Percentiles rank a stretch among this genome's conserved stretches.
Conservation (phyloP, 306 rosid species). For the Corylus avellana region DNA sequence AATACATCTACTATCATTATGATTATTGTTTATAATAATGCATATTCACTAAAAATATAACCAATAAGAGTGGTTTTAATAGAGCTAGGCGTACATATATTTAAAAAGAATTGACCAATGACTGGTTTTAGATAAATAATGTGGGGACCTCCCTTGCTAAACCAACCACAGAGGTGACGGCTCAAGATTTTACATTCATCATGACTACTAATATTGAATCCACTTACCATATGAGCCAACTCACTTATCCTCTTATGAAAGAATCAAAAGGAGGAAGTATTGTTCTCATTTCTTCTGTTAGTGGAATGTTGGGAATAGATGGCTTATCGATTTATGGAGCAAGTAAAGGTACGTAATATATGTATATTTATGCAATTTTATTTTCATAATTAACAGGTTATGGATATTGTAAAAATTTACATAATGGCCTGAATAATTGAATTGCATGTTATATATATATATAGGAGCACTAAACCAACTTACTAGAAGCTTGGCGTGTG, state of each 20-base stretch:
- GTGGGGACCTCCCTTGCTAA: conserved; percentile 5
- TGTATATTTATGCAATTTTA: too few relatives aligned
- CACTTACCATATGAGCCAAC: not conserved
- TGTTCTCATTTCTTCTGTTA: conserved; percentile 22
- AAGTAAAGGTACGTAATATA: not conserved
- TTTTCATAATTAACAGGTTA: too few relatives aligned
- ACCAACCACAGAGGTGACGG: conserved; percentile 22
- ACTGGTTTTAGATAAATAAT: conserved; percentile 42
- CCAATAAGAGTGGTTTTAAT: too few relatives aligned
- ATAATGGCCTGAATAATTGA: too few relatives aligned
- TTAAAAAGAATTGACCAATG: too few relatives aligned
- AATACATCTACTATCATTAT: too few relatives aligned
- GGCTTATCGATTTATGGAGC: not conserved
- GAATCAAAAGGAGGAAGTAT: not conserved
- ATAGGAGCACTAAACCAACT: conserved; percentile 7
- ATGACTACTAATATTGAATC: conserved; percentile 8
- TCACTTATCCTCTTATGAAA: conserved; percentile 3
- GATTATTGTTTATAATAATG: too few relatives aligned
- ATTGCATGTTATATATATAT: not conserved
- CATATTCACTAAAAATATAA: too few relatives aligned
- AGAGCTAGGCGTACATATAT: too few relatives aligned
- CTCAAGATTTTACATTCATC: conserved; percentile 18
- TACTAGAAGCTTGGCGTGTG: conserved; percentile 8
- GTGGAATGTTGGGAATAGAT: conserved; percentile 11
- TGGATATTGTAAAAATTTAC: too few relatives aligned